Evolutionary conservation across 768 basidiomycete species (phyloP).

Genomic region (Leccinum longicurvipes): DNA sequence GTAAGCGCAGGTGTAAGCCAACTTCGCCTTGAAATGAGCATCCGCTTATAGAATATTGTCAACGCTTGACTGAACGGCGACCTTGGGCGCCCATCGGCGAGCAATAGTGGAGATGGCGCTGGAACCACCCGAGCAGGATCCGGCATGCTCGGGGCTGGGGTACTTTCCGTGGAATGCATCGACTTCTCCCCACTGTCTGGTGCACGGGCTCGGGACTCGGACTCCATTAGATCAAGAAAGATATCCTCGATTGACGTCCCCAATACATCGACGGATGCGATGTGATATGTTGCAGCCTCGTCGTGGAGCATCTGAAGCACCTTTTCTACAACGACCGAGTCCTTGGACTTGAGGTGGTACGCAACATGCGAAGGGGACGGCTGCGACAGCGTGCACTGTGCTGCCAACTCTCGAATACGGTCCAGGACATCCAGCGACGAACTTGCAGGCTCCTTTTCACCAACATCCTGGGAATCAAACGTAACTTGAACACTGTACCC

Average conservation of each 20-base stretch:
- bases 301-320: slow-evolving; percentile 55
- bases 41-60: slow-evolving; percentile 72
- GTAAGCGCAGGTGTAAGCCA: slow-evolving; percentile 65
- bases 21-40: slow-evolving; percentile 57
- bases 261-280: slow-evolving; percentile 61
- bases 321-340: slow-evolving; percentile 48
- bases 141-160: not conserved
- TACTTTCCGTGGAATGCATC: slow-evolving; percentile 6
- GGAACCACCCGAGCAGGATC: not conserved
- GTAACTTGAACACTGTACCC: slow-evolving; percentile 65
- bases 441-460: slow-evolving; percentile 17
- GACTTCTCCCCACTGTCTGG: slow-evolving; percentile 29
- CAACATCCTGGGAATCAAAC: slow-evolving; percentile 38
- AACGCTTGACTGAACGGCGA: slow-evolving; percentile 63
- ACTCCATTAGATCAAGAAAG: slow-evolving; percentile 68
- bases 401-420: slow-evolving; percentile 43
- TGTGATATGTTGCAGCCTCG: slow-evolving; percentile 34
- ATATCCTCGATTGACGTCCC: slow-evolving; percentile 81
- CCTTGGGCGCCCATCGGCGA: slow-evolving; percentile 48
- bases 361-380: slow-evolving; percentile 42
- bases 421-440: slow-evolving; percentile 35
- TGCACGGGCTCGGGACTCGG: slow-evolving; percentile 16
- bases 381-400: slow-evolving; percentile 41
- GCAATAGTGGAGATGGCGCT: slow-evolving; percentile 12
- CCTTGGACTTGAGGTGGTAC: slow-evolving; percentile 62